Evolutionary conservation across 805 yeast genomes (phyloP).

Genomic region (Tetrapisispora pingtungensis): DNA sequence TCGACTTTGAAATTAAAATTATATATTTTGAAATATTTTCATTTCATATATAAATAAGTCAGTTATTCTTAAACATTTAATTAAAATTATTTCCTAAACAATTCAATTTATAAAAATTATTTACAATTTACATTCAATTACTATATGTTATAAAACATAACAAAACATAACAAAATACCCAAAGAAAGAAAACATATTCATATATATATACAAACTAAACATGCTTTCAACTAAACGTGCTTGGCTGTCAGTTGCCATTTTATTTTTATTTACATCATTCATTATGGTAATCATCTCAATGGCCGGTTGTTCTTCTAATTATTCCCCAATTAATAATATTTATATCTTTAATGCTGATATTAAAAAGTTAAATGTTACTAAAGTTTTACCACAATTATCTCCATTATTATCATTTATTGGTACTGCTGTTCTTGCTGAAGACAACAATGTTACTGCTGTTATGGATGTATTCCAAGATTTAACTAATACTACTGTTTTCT

Average conservation of each 20-base stretch:
- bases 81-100: too few relatives aligned
- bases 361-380: conserved; percentile 26
- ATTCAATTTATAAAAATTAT: too few relatives aligned
- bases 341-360: conserved; percentile 28
- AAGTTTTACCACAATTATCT: conserved; percentile 24
- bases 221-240: conserved; percentile 1
- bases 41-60: too few relatives aligned
- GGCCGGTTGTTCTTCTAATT: conserved; percentile 26
- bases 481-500: conserved; percentile 21
- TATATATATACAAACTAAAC: not conserved
- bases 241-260: conserved; percentile 3
- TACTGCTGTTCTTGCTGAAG: conserved; percentile 19
- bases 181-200: not conserved
- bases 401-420: conserved; percentile 23
- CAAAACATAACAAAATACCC: not conserved
- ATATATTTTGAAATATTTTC: too few relatives aligned
- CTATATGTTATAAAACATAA: not conserved
- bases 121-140: too few relatives aligned
- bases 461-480: conserved; percentile 19
- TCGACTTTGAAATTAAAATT: too few relatives aligned
- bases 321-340: conserved; percentile 23
- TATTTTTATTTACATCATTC: conserved; percentile 22
- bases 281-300: conserved; percentile 24
- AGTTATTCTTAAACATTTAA: too few relatives aligned
- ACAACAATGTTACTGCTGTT: conserved; percentile 11